Percentiles rank a stretch among this genome's conserved stretches.
Evolutionary conservation across 352 stramenopile genomes (phyloP).

Genomic region (Globisporangium orthogonon): DNA sequence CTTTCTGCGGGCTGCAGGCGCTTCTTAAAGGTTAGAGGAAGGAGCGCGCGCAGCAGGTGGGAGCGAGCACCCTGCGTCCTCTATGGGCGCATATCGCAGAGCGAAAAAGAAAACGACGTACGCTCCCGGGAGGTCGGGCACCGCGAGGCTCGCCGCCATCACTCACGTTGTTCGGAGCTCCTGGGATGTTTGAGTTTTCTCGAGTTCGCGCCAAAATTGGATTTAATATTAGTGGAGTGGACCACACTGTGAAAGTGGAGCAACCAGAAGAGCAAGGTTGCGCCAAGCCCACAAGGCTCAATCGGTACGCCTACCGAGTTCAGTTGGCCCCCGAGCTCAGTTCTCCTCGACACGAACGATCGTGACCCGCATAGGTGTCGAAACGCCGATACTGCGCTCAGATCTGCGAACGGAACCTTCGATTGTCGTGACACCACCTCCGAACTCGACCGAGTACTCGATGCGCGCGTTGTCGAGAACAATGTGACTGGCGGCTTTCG

Average conservation of each 20-base stretch:
- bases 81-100: too few relatives aligned
- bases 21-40: neutral
- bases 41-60: neutral
- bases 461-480: constrained; percentile 52
- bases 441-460: constrained; percentile 25
- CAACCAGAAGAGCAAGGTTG: too few relatives aligned
- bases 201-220: neutral
- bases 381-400: neutral
- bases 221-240: neutral
- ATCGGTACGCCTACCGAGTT: too few relatives aligned
- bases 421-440: neutral
- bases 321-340: too few relatives aligned
- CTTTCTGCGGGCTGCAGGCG: constrained; percentile 2
- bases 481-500: constrained; percentile 32
- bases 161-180: constrained; percentile 1
- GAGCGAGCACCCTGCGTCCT: neutral
- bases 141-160: constrained; percentile 27
- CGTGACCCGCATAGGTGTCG: neutral
- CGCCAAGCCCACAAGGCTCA: too few relatives aligned
- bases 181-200: neutral
- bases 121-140: constrained; percentile 15
- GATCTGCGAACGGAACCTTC: neutral
- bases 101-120: neutral
- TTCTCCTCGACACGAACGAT: neutral
- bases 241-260: too few relatives aligned